These are phyloP conservation scores for Niveomyces coronatus DNA, from an alignment of 2,329 filamentous ascomycete genomes.

Conservation along the genomic window DNA sequence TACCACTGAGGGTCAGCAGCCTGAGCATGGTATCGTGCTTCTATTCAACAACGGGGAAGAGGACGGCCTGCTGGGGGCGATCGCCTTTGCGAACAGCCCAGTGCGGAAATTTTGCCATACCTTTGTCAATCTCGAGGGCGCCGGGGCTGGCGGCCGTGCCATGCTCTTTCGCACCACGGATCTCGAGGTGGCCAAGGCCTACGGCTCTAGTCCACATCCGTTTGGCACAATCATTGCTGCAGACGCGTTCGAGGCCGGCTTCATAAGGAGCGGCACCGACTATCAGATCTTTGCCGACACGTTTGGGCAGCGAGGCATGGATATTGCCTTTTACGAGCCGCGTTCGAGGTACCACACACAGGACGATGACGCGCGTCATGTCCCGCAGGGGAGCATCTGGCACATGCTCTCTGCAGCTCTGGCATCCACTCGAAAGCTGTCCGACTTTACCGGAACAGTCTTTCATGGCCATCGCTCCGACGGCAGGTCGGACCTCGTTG, in stretches of 20 bases:
- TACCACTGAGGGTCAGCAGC: slow-evolving; percentile 58
- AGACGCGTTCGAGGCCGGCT: slow-evolving; percentile 71
- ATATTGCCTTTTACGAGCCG: slow-evolving; percentile 85
- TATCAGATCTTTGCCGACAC: slow-evolving; percentile 72
- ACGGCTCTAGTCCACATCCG: slow-evolving; percentile 60
- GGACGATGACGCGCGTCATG: slow-evolving; percentile 75
- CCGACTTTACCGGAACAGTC: slow-evolving; percentile 52
- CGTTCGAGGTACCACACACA: slow-evolving; percentile 83
- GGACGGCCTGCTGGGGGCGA: slow-evolving; percentile 79
- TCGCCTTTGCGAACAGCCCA: slow-evolving; percentile 74
- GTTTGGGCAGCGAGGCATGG: slow-evolving; percentile 75
- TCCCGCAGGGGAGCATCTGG: slow-evolving; percentile 64
- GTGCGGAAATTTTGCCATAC: slow-evolving; percentile 71
- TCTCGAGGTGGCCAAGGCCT: slow-evolving; percentile 72
- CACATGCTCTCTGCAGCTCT: slow-evolving; percentile 88
- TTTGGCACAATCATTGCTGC: slow-evolving; percentile 75
- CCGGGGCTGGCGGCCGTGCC: slow-evolving; percentile 81
- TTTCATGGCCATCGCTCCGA: slow-evolving; percentile 54
- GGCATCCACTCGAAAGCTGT: slow-evolving; percentile 61
- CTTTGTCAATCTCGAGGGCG: slow-evolving; percentile 91
- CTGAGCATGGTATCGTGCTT: slow-evolving; percentile 69
- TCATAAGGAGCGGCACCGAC: slow-evolving; percentile 81
- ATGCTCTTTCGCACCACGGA: slow-evolving; percentile 84
- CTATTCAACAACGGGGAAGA: slow-evolving; percentile 95
- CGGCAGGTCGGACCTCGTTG: slow-evolving; percentile 47